Base-by-base conservation (phyloP, 1,284 basidiomycete genomes). In the Albatrellus sp. region DNA sequence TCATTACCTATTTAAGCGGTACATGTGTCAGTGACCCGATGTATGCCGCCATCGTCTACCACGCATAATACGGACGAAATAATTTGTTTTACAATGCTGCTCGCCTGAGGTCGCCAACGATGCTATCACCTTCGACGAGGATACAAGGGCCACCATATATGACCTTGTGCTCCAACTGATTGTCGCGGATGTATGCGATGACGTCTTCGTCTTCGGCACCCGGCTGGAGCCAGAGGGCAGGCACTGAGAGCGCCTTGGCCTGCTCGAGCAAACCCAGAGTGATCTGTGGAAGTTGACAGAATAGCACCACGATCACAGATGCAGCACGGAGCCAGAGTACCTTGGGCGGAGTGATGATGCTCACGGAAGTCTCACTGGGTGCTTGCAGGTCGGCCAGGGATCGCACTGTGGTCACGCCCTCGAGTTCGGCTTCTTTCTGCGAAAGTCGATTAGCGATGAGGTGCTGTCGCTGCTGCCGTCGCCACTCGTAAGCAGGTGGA, bases 191-290 rank as follows among this genome's bases (percentile, higher is more conserved):
- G 50, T 67, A 80, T 10, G 61, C 52, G 33, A 59, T 59, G 40
- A 80, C 76, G 5, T 60, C 59, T 34, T 62, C 72, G 55, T 86
- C 79, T 52, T 82, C 79, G 9, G 87, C 84, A 19, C 88, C 88
- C 11, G 89, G 89, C 60, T 92, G 89, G 34, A 91, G 71, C 89
- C 89, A 92, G 39, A 90, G 66, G 1, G 76, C 70, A 13, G 78
- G 77, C 9, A 89, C 66, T 29, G 65, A 62, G 19, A 80, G 66
- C 1, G 70, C 66, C 56, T 78, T 80, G 6, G 80, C 80, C 48
- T 77, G 70, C 55, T 80, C 66, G 51, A 87, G 63, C 42, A 85
- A 53, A 19, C 65, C 66, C 37, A 85, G 68, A 8, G 84, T 86
- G 41, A 89, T 65, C 80, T 87, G 58, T 57, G 46, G 19, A 47